phyloP scores from a whole-genome alignment of 169 alveolate genomes.

The Cryptosporidium canis region DNA sequence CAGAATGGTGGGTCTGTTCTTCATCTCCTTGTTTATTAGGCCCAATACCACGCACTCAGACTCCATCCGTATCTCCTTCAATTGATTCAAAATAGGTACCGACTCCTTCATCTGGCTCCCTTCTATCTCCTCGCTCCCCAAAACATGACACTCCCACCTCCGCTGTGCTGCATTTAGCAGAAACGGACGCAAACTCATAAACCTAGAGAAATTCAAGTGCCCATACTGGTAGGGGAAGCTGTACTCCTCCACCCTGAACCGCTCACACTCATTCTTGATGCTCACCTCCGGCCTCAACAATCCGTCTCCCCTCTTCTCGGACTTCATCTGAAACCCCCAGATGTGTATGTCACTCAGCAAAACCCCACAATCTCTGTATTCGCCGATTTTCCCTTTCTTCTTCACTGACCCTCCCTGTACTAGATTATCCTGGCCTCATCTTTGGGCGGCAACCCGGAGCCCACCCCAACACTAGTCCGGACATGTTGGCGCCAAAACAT shows the following conservation, averaged over 20 bases:
- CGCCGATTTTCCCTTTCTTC: neutral
- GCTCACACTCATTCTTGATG: constrained; percentile 47
- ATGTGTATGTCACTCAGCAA: neutral
- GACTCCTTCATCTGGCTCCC: neutral
- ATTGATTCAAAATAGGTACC: constrained; percentile 11
- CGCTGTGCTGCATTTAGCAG: neutral
- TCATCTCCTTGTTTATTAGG: constrained; percentile 47
- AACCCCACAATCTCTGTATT: neutral
- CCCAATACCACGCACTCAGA: constrained; percentile 50
- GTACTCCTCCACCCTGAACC: constrained; percentile 25
- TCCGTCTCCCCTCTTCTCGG: neutral
- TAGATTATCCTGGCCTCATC: neutral
- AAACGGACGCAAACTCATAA: constrained; percentile 32
- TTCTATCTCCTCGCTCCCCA: neutral
- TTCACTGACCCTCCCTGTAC: neutral
- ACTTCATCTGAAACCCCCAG: neutral
- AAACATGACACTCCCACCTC: constrained; percentile 5
- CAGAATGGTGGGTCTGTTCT: constrained; percentile 29
- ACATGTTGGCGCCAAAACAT: neutral
- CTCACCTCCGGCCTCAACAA: neutral
- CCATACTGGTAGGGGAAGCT: constrained; percentile 49
- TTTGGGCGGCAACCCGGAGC: neutral
- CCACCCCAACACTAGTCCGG: neutral
- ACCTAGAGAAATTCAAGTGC: constrained; percentile 31
- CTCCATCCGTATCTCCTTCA: constrained; percentile 31